Percentiles rank a stretch among this genome's conserved stretches.
Conservation (phyloP, 2,329 filamentous ascomycete species). For the Aureobasidium melanogenum region DNA sequence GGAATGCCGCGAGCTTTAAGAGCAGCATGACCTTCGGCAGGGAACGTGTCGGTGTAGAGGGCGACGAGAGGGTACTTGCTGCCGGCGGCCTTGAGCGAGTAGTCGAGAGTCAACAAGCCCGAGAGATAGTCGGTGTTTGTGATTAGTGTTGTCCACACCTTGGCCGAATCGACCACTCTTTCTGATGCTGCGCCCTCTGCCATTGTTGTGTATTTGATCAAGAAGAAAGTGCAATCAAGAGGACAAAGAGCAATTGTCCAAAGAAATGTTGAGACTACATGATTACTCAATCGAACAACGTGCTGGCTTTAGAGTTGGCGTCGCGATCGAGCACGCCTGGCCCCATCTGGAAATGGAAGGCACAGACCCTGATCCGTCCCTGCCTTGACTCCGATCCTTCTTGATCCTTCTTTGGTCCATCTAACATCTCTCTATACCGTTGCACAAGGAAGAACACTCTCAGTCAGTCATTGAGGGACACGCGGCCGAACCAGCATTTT, state of each 20-base stretch:
- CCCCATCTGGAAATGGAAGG: neutral
- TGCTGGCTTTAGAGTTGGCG: constrained; percentile 1
- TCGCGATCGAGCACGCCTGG: neutral
- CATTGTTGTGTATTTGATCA: neutral
- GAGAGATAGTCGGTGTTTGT: constrained; percentile 76
- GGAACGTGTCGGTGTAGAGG: constrained; percentile 73
- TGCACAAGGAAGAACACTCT: neutral
- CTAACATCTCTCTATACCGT: neutral
- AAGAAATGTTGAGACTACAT: neutral
- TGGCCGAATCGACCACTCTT: constrained; percentile 23
- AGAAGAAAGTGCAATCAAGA: neutral
- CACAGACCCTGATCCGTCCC: neutral
- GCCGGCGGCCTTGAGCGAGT: constrained; percentile 57
- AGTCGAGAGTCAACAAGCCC: constrained; percentile 72
- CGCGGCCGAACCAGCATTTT: neutral
- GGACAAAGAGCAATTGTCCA: neutral
- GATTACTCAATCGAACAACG: constrained; percentile 5
- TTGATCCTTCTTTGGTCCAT: neutral
- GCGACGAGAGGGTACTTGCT: constrained; percentile 72
- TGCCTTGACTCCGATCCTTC: neutral
- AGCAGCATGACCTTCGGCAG: constrained; percentile 56
- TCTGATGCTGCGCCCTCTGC: neutral
- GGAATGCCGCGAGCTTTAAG: constrained; percentile 62
- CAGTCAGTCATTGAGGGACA: neutral
- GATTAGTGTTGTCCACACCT: constrained; percentile 78